A percentile compares a stretch with the other conserved stretches of the same genome.
Conservation (phyloP, 805 yeast species). For the Wickerhamiella nectarea region DNA sequence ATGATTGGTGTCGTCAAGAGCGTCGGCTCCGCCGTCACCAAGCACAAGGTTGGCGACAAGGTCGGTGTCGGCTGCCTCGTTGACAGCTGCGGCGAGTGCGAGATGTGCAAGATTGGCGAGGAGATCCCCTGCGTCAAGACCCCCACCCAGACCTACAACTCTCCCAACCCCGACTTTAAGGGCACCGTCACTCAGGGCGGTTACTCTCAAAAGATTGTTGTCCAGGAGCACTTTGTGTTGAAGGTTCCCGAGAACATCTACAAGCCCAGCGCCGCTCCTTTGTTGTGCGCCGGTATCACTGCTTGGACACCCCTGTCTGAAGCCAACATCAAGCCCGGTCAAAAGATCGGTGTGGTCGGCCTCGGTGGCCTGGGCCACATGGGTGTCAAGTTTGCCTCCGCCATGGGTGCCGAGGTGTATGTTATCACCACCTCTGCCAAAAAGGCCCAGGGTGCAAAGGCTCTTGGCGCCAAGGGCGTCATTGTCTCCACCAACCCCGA, state of each 20-base stretch:
- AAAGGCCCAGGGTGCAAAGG: constrained; percentile 39
- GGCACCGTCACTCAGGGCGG: constrained; percentile 40
- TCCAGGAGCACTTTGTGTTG: constrained; percentile 49
- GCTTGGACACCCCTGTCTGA: constrained; percentile 49
- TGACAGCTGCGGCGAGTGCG: constrained; percentile 6
- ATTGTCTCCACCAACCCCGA: constrained; percentile 29
- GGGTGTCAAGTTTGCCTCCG: constrained; percentile 43
- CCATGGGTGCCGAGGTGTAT: constrained; percentile 48
- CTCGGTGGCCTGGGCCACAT: constrained; percentile 58
- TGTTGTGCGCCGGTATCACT: constrained; percentile 69
- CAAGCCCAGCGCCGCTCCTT: constrained; percentile 49
- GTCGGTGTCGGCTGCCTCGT: constrained; percentile 41
- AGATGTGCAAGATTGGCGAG: not conserved
- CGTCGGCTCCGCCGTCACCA: constrained; percentile 51
- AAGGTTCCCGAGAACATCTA: constrained; percentile 45
- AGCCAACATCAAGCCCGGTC: constrained; percentile 36
- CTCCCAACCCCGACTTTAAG: not conserved
- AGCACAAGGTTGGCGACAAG: constrained; percentile 63
- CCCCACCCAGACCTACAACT: constrained; percentile 21
- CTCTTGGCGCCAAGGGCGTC: constrained; percentile 45
- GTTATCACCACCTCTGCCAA: constrained; percentile 39
- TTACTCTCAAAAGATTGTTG: constrained; percentile 21
- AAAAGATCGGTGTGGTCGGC: constrained; percentile 46
- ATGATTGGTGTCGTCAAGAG: constrained; percentile 81
- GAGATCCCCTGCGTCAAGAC: not conserved